Evolutionary conservation across 148 eudicot species (phyloP).

Genomic region (Polygonum aviculare): DNA sequence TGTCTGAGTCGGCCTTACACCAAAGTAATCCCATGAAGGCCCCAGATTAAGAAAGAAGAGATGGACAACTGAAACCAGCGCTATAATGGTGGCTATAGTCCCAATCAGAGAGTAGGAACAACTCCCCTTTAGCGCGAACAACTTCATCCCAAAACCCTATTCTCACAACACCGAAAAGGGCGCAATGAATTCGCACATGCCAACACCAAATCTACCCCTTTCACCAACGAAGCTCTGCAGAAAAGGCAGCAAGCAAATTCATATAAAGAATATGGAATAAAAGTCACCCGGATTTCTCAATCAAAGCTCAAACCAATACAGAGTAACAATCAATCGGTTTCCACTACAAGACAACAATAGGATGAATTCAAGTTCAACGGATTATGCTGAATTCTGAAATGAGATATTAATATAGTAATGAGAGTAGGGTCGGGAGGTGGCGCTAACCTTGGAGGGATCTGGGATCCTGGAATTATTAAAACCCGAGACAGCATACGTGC

Average conservation of each 20-base stretch:
- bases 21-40: constrained; percentile 39
- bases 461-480: constrained; percentile 1
- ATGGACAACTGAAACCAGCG: constrained; percentile 43
- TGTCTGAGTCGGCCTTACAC: constrained; percentile 28
- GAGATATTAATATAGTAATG: background rate
- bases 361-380: background rate
- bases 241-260: constrained; percentile 4
- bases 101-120: constrained; percentile 56
- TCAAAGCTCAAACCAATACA: background rate
- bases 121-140: constrained; percentile 39
- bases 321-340: background rate
- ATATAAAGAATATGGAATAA: background rate
- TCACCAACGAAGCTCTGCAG: constrained; percentile 12
- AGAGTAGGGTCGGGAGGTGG: background rate
- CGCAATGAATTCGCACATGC: background rate
- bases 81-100: constrained; percentile 38
- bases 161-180: constrained; percentile 9
- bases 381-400: background rate
- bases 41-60: constrained; percentile 40
- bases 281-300: background rate
- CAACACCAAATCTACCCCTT: background rate
- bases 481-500: background rate
- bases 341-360: background rate
- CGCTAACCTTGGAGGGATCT: constrained; percentile 10
- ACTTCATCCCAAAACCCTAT: constrained; percentile 30